These are phyloP conservation scores for Nicotiana tabacum DNA, from an alignment of 257 asterid genomes.

Conservation along the genomic window DNA sequence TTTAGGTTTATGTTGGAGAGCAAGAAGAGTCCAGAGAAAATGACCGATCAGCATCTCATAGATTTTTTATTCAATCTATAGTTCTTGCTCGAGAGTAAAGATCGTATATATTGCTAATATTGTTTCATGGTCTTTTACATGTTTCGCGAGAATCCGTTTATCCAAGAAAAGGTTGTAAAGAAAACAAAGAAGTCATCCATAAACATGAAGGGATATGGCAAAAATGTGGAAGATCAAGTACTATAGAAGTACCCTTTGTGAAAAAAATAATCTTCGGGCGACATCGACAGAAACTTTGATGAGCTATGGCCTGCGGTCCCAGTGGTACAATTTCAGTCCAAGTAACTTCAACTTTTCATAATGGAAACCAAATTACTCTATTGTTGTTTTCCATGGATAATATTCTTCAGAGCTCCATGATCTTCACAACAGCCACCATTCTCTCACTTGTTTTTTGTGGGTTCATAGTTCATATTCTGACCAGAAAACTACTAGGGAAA, in stretches of 20 bases:
- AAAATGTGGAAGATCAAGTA: constrained; percentile 19
- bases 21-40: constrained; percentile 48
- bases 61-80: constrained; percentile 43
- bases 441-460: too few relatives aligned
- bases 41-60: constrained; percentile 50
- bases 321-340: constrained; percentile 28
- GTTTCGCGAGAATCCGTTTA: constrained; percentile 48
- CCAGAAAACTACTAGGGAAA: too few relatives aligned
- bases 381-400: background rate
- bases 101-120: constrained; percentile 51
- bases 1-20: constrained; percentile 59
- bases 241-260: constrained; percentile 52
- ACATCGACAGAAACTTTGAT: constrained; percentile 52
- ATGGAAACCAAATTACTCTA: background rate
- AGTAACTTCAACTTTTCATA: background rate
- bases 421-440: too few relatives aligned
- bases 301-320: constrained; percentile 73
- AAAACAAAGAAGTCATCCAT: constrained; percentile 24
- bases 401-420: too few relatives aligned
- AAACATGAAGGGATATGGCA: constrained; percentile 1
- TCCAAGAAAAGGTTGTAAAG: constrained; percentile 45
- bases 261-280: constrained; percentile 61
- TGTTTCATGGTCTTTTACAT: constrained; percentile 62
- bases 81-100: constrained; percentile 67
- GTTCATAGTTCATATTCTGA: too few relatives aligned